phyloP scores from a whole-genome alignment of 257 asterid genomes.

The Vinca minor region DNA sequence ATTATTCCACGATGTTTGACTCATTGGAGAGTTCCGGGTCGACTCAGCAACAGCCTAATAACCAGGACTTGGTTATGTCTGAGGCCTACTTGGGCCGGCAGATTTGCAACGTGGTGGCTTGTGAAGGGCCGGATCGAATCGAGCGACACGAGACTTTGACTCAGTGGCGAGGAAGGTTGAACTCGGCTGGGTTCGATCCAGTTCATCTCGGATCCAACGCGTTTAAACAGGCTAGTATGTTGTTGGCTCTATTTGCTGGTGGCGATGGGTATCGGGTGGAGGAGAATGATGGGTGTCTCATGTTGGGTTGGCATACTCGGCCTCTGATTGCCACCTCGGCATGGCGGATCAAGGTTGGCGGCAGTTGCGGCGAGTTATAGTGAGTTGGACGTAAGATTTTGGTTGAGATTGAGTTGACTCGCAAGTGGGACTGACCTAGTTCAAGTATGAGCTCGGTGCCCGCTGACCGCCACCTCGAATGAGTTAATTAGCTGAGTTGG shows the following conservation, averaged over 20 bases:
- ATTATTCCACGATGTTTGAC: slow-evolving; percentile 85
- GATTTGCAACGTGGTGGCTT: slow-evolving; percentile 84
- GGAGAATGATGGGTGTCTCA: slow-evolving; percentile 69
- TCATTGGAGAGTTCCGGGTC: slow-evolving; percentile 64
- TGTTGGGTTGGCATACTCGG: slow-evolving; percentile 85
- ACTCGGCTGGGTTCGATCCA: slow-evolving; percentile 53
- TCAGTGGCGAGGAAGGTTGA: slow-evolving; percentile 68
- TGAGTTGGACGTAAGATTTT: slow-evolving; percentile 16
- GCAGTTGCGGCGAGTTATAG: slow-evolving; percentile 5
- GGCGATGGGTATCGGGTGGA: slow-evolving; percentile 80
- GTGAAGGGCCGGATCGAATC: slow-evolving; percentile 66
- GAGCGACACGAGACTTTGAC: slow-evolving; percentile 75
- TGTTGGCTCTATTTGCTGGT: slow-evolving; percentile 66
- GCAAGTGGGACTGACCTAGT: neutral
- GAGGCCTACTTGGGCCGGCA: slow-evolving; percentile 70
- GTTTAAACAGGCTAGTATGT: slow-evolving; percentile 77
- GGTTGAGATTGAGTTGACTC: neutral
- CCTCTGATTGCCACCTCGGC: slow-evolving; percentile 85
- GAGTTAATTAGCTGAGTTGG: slow-evolving; percentile 14
- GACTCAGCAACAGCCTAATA: slow-evolving; percentile 36
- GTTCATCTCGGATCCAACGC: slow-evolving; percentile 79
- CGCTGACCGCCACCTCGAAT: slow-evolving; percentile 6
- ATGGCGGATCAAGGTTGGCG: slow-evolving; percentile 42
- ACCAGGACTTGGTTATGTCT: slow-evolving; percentile 62
- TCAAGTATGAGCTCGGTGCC: too few relatives aligned